Conservation (phyloP, 2,329 filamentous ascomycete genomes). For the Thielaviopsis ethacetica region DNA sequence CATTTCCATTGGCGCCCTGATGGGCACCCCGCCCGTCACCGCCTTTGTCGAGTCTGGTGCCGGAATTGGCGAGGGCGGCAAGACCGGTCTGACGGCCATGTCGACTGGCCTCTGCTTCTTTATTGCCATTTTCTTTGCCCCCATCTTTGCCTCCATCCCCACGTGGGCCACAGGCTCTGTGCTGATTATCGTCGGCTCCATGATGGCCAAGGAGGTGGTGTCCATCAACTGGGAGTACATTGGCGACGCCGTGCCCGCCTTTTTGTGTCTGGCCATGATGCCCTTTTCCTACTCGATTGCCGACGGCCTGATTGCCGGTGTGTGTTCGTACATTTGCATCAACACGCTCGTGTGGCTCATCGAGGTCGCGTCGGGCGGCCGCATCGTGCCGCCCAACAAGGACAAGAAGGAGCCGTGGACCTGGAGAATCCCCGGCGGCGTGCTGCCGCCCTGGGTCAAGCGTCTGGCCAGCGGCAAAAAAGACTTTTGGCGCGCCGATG, state of each 20-base stretch:
- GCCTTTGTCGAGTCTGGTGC: slow-evolving; percentile 63
- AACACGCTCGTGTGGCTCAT: slow-evolving; percentile 57
- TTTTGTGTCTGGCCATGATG: slow-evolving; percentile 72
- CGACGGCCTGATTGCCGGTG: slow-evolving; percentile 68
- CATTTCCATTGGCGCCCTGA: slow-evolving; percentile 53
- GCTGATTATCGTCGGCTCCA: slow-evolving; percentile 71
- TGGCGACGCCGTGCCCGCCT: slow-evolving; percentile 70
- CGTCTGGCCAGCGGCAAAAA: slow-evolving; percentile 50
- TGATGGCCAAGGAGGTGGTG: slow-evolving; percentile 64
- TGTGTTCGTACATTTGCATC: slow-evolving; percentile 59
- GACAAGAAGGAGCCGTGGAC: slow-evolving; percentile 67
- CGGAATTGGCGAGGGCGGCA: slow-evolving; percentile 59
- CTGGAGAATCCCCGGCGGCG: slow-evolving; percentile 56
- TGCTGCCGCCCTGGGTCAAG: slow-evolving; percentile 58
- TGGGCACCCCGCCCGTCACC: slow-evolving; percentile 56
- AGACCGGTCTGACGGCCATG: slow-evolving; percentile 56
- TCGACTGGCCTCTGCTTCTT: slow-evolving; percentile 54
- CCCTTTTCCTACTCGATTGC: slow-evolving; percentile 83
- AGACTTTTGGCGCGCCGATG: slow-evolving; percentile 47
- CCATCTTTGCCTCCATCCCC: slow-evolving; percentile 60
- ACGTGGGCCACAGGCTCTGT: slow-evolving; percentile 74
- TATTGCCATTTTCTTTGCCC: slow-evolving; percentile 57
- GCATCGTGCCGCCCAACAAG: slow-evolving; percentile 59
- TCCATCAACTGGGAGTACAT: slow-evolving; percentile 85
- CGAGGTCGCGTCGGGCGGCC: slow-evolving; percentile 47